Evolutionary conservation across 768 basidiomycete species (phyloP).

Genomic region (Pleurotus pulmonarius): DNA sequence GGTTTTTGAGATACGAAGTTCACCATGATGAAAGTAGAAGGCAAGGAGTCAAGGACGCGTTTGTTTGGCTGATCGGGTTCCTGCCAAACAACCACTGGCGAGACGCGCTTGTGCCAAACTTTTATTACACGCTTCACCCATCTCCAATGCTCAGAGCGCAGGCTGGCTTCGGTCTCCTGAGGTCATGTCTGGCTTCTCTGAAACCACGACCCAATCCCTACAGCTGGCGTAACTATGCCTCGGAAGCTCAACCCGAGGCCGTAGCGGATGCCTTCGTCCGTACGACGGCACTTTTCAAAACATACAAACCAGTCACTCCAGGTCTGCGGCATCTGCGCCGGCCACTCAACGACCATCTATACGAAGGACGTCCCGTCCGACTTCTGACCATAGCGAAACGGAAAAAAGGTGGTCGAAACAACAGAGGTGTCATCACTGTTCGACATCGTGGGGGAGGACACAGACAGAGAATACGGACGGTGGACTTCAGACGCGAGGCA

Average conservation of each 20-base stretch:
- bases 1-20: background rate
- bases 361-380: conserved; percentile 81
- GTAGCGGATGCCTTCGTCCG: conserved; percentile 41
- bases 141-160: background rate
- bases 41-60: conserved; percentile 6
- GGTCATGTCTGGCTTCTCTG: conserved; percentile 3
- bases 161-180: background rate
- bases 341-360: conserved; percentile 81
- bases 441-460: conserved; percentile 92
- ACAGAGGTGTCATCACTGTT: conserved; percentile 80
- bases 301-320: conserved; percentile 85
- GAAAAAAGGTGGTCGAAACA: conserved; percentile 83
- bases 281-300: conserved; percentile 67
- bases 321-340: conserved; percentile 82
- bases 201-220: background rate
- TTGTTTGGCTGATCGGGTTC: background rate
- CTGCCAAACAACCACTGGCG: background rate
- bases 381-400: conserved; percentile 78
- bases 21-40: conserved; percentile 10
- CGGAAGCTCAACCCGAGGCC: conserved; percentile 15
- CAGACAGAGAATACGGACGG: conserved; percentile 73
- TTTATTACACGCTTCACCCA: background rate
- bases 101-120: too few species aligned
- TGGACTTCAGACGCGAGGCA: conserved; percentile 83
- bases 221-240: conserved; percentile 29